These are phyloP conservation scores for Acephala macrosclerotiorum DNA, from an alignment of 2,329 filamentous ascomycete species.

Conservation along the genomic window DNA sequence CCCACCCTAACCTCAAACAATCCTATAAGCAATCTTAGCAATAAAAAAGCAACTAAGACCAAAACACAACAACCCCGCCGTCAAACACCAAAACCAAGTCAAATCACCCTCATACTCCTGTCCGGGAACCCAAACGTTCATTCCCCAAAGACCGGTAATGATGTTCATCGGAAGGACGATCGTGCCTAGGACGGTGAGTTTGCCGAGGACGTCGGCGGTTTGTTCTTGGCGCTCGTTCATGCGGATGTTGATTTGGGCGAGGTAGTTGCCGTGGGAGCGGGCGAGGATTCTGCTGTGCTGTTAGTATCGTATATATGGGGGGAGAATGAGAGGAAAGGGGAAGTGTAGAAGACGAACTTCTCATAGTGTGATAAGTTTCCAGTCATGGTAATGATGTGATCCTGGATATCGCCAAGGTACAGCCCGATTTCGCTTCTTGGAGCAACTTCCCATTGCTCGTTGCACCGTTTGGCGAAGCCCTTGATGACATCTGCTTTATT, in stretches of 20 bases:
- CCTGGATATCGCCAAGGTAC: conserved; percentile 97
- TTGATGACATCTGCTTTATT: conserved; percentile 99
- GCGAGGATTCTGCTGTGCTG: conserved; percentile 73
- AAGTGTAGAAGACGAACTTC: conserved; percentile 66
- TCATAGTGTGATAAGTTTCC: conserved; percentile 95
- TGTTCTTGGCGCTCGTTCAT: conserved; percentile 98
- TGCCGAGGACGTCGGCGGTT: conserved; percentile 93
- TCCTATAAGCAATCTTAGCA: conserved; percentile 43
- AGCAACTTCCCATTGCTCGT: conserved; percentile 96
- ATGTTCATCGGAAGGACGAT: conserved; percentile 99
- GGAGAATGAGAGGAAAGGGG: neutral
- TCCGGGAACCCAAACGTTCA: conserved; percentile 97
- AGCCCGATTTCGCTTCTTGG: conserved; percentile 96
- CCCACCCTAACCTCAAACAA: too few species aligned
- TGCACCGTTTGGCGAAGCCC: conserved; percentile 97
- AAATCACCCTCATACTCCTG: conserved; percentile 81
- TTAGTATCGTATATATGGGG: conserved; percentile 21
- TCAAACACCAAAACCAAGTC: conserved; percentile 78
- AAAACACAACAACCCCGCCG: conserved; percentile 78
- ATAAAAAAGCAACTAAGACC: conserved; percentile 73
- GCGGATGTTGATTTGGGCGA: conserved; percentile 98
- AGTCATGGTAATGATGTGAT: conserved; percentile 99
- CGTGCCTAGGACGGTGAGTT: conserved; percentile 93
- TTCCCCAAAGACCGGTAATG: conserved; percentile 97
- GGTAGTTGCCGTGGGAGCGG: conserved; percentile 92